Percentiles rank a stretch among this genome's conserved stretches.
These are phyloP conservation scores for Barnettozyma wickerhamii DNA, from an alignment of 805 yeast genomes.

Conservation along the genomic window DNA sequence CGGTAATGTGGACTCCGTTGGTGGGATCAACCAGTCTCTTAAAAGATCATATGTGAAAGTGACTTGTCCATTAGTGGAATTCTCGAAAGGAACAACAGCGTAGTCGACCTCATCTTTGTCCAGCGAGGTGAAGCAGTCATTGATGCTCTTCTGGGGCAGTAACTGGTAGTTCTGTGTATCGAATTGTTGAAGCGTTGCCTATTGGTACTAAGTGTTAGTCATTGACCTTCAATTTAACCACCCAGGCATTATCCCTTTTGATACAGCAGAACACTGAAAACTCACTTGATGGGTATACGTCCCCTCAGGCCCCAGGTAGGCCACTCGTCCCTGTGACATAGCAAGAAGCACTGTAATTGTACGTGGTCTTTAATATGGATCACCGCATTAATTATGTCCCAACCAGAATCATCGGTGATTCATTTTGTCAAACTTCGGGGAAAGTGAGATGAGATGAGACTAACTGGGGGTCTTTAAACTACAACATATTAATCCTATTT, in stretches of 20 bases:
- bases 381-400: too few relatives aligned
- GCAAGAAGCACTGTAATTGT: neutral
- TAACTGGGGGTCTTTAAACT: too few relatives aligned
- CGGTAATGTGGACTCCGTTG: conserved; percentile 4
- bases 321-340: conserved; percentile 38
- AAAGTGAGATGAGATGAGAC: too few relatives aligned
- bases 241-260: too few relatives aligned
- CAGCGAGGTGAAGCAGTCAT: conserved; percentile 59
- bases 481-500: too few relatives aligned
- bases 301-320: conserved; percentile 86
- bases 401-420: neutral
- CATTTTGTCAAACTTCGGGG: too few relatives aligned
- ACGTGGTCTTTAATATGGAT: too few relatives aligned
- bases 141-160: conserved; percentile 26
- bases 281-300: conserved; percentile 85
- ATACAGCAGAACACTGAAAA: neutral
- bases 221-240: neutral
- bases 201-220: neutral
- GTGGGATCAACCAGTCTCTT: conserved; percentile 54
- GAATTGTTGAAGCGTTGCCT: conserved; percentile 60
- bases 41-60: conserved; percentile 78
- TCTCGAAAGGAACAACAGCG: conserved; percentile 87
- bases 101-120: conserved; percentile 45
- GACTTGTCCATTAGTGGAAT: conserved; percentile 94
- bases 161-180: conserved; percentile 21